phyloP scores from a whole-genome alignment of 495 filamentous ascomycete species.

The Hyaloscypha finlandica region DNA sequence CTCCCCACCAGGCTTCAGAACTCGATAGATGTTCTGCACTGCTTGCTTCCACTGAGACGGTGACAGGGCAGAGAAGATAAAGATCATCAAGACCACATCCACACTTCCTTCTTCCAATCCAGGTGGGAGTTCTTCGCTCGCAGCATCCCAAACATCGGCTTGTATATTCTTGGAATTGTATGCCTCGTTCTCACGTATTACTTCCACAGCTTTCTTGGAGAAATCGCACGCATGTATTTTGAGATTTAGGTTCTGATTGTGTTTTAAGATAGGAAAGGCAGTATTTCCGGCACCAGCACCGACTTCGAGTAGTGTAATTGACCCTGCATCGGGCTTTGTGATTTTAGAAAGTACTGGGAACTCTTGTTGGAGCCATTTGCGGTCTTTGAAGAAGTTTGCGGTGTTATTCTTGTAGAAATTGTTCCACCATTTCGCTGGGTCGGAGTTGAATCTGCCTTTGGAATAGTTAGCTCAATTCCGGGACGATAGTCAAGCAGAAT shows the following conservation, averaged over 20 bases:
- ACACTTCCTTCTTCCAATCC: slow-evolving; percentile 73
- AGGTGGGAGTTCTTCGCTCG: slow-evolving; percentile 69
- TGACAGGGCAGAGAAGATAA: slow-evolving; percentile 91
- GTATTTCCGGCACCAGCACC: slow-evolving; percentile 97
- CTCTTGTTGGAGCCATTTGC: slow-evolving; percentile 94
- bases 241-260: slow-evolving; percentile 78
- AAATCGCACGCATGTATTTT: slow-evolving; percentile 92
- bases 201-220: slow-evolving; percentile 83
- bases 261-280: slow-evolving; percentile 80
- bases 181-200: slow-evolving; percentile 72
- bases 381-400: slow-evolving; percentile 96
- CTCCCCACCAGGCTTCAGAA: slow-evolving; percentile 85
- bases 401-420: slow-evolving; percentile 95
- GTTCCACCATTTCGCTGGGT: slow-evolving; percentile 96
- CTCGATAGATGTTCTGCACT: slow-evolving; percentile 74
- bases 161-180: slow-evolving; percentile 65
- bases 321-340: slow-evolving; percentile 61
- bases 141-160: slow-evolving; percentile 92
- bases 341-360: slow-evolving; percentile 80
- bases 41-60: slow-evolving; percentile 84
- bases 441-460: slow-evolving; percentile 70
- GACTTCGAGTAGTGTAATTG: slow-evolving; percentile 75
- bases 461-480: slow-evolving; percentile 17
- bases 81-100: slow-evolving; percentile 90
- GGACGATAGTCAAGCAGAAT: neutral